Evolutionary conservation across 768 basidiomycete species (phyloP).

Genomic region (Calocybe cyanea): DNA sequence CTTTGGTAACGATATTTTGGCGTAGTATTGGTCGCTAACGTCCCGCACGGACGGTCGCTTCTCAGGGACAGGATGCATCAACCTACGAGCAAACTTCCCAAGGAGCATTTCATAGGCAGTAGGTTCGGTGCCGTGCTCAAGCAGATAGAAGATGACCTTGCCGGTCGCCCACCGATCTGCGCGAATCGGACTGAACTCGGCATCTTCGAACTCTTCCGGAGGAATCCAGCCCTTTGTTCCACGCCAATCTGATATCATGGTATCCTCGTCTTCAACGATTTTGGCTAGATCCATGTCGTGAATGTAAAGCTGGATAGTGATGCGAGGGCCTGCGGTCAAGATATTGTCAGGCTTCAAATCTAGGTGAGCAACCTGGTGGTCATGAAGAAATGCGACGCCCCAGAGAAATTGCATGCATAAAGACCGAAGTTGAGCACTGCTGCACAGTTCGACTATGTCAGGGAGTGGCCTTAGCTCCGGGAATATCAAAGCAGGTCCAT

Average conservation of each 20-base stretch:
- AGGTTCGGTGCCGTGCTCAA: neutral
- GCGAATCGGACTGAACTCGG: neutral
- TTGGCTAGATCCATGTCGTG: neutral
- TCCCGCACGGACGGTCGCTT: neutral
- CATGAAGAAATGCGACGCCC: neutral
- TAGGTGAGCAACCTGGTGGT: neutral
- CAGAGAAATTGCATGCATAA: neutral
- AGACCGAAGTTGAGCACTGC: neutral
- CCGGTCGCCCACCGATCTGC: neutral
- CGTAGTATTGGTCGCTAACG: too few species aligned
- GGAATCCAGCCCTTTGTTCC: neutral
- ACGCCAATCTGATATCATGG: neutral
- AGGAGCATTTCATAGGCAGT: too few species aligned
- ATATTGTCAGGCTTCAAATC: neutral
- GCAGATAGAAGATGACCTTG: neutral
- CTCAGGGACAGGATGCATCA: neutral
- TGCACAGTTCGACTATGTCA: neutral
- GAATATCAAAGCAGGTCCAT: neutral
- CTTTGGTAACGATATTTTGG: too few species aligned
- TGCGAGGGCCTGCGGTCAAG: neutral
- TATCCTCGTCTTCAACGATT: neutral
- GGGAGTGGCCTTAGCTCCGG: neutral
- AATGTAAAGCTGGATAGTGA: neutral
- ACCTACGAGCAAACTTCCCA: too few species aligned
- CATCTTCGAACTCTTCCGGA: neutral